These are phyloP conservation scores for Aechmea fasciata DNA, from an alignment of 176 grass and related monocot genomes.

Conservation along the genomic window DNA sequence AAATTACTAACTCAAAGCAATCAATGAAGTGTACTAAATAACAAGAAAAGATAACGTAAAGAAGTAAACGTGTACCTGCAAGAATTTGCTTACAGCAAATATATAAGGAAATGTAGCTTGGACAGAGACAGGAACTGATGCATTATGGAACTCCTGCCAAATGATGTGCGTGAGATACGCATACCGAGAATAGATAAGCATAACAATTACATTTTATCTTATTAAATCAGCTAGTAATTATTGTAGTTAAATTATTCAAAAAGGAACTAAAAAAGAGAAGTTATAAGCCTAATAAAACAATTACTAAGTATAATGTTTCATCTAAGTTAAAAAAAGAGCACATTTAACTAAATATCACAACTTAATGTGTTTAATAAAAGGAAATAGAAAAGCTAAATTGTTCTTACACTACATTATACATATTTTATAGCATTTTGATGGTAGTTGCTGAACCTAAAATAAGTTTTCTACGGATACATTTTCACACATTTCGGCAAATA, in stretches of 20 bases:
- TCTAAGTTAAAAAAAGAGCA: no score
- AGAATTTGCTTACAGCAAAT: constrained; percentile 89
- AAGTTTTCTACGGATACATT: neutral
- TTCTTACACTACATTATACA: neutral
- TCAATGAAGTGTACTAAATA: neutral
- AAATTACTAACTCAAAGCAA: neutral
- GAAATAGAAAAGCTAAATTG: neutral
- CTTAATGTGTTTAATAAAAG: neutral
- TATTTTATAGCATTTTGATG: constrained; percentile 2
- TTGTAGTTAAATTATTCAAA: no score
- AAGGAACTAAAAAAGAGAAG: no score
- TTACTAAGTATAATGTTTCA: no score
- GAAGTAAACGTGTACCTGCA: constrained; percentile 51
- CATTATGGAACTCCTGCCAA: constrained; percentile 68
- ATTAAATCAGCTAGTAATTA: no score
- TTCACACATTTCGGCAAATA: neutral
- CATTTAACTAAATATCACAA: neutral
- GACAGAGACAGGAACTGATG: constrained; percentile 69
- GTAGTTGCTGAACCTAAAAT: neutral
- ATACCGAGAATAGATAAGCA: no score
- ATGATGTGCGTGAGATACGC: no score
- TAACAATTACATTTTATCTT: no score
- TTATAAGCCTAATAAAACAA: no score
- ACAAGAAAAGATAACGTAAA: neutral
- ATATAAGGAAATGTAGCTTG: constrained; percentile 90